A percentile compares a stretch with the other conserved stretches of the same genome.
phyloP scores from a whole-genome alignment of 495 filamentous ascomycete genomes.

The Daldinia bambusicola region DNA sequence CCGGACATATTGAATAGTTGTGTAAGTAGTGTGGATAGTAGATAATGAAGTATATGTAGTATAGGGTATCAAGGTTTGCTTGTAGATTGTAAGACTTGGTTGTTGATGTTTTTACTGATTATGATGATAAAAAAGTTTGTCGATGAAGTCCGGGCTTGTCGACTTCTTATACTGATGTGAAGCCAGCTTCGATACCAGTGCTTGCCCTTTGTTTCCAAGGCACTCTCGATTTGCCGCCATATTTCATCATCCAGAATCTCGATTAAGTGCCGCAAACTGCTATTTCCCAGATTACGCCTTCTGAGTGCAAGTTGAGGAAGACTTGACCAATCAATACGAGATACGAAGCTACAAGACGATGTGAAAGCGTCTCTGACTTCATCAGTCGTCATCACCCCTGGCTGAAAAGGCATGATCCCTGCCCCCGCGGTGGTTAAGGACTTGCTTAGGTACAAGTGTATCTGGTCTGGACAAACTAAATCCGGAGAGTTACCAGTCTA shows the following conservation, averaged over 20 bases:
- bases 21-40: background rate
- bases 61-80: constrained; percentile 22
- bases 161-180: constrained; percentile 30
- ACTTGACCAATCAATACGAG: constrained; percentile 30
- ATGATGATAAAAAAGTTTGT: background rate
- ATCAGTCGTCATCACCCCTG: constrained; percentile 43
- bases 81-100: constrained; percentile 15
- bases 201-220: constrained; percentile 16
- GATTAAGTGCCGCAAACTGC: constrained; percentile 28
- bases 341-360: constrained; percentile 9
- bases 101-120: constrained; percentile 17
- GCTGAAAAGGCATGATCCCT: constrained; percentile 23
- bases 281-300: constrained; percentile 27
- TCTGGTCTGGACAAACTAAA: constrained; percentile 15
- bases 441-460: constrained; percentile 10
- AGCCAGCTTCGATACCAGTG: constrained; percentile 6
- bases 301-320: constrained; percentile 6
- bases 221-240: constrained; percentile 22
- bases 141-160: background rate
- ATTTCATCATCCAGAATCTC: constrained; percentile 42
- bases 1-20: constrained; percentile 66
- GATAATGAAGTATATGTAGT: background rate
- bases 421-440: constrained; percentile 15
- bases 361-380: constrained; percentile 39
- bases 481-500: background rate